A percentile compares a stretch with the other conserved stretches of the same genome.
phyloP scores from a whole-genome alignment of 306 rosid species.

The Corylus avellana region DNA sequence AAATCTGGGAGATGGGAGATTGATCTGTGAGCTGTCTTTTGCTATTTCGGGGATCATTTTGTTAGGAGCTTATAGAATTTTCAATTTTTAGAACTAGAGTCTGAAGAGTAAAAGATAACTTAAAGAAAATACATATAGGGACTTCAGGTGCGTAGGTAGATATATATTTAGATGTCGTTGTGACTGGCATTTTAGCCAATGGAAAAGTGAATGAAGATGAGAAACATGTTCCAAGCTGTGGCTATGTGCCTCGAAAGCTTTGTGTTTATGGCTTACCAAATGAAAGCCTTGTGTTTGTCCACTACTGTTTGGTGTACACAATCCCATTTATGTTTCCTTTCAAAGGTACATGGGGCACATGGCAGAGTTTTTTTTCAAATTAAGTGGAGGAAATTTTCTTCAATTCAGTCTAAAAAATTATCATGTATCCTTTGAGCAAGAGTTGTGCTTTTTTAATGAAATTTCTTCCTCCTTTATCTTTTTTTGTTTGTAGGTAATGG shows the following conservation, averaged over 20 bases:
- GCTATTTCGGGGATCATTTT: slow-evolving; percentile 19
- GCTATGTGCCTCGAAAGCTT: neutral
- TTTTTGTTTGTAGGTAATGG: no score
- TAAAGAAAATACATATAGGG: neutral
- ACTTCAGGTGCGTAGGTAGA: neutral
- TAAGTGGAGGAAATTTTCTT: no score
- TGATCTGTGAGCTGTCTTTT: slow-evolving; percentile 35
- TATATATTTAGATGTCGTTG: neutral
- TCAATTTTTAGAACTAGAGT: slow-evolving; percentile 24
- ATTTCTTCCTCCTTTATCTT: no score
- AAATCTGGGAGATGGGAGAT: slow-evolving; percentile 41
- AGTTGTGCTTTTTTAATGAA: no score
- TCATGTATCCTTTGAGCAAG: no score
- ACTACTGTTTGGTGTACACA: neutral
- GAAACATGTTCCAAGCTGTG: neutral
- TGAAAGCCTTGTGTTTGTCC: neutral
- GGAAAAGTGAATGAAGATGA: slow-evolving; percentile 9
- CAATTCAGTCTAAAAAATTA: no score
- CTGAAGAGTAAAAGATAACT: slow-evolving; percentile 18
- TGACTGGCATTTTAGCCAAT: slow-evolving; percentile 9
- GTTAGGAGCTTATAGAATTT: slow-evolving; percentile 31
- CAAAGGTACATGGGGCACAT: no score
- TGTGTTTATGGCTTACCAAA: neutral
- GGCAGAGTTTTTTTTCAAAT: no score
- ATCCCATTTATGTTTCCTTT: no score